Conservation (phyloP, 192 early-diverging fungal genomes). For the Coemansia umbellata region DNA sequence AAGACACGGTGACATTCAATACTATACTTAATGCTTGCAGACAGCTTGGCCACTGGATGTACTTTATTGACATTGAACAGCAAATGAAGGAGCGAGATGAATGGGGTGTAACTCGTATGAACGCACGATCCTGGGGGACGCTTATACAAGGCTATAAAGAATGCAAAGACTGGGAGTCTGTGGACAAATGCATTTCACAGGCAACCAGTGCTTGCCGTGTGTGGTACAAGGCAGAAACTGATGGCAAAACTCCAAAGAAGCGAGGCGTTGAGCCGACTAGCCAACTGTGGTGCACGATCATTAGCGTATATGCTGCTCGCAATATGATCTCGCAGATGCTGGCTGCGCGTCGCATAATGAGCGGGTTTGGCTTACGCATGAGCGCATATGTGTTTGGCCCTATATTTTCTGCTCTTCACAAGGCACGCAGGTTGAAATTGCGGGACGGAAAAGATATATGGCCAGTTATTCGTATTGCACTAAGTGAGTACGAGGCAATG, state of each 20-base stretch:
- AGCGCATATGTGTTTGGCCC: slow-evolving; percentile 24
- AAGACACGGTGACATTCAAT: slow-evolving; percentile 43
- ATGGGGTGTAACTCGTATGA: slow-evolving; percentile 41
- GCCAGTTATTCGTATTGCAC: slow-evolving; percentile 14
- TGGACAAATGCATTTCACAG: slow-evolving; percentile 22
- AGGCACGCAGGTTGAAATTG: slow-evolving; percentile 9
- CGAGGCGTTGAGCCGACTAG: slow-evolving; percentile 16
- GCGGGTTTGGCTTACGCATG: slow-evolving; percentile 15
- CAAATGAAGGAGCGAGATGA: slow-evolving; percentile 31
- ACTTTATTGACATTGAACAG: slow-evolving; percentile 22
- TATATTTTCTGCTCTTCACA: slow-evolving; percentile 37
- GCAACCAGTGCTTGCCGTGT: slow-evolving; percentile 12
- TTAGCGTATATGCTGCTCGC: slow-evolving; percentile 30
- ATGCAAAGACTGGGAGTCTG: slow-evolving; percentile 29
- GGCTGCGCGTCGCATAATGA: slow-evolving; percentile 19
- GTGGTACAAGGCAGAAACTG: slow-evolving; percentile 12
- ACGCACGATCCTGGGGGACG: slow-evolving; percentile 37
- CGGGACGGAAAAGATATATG: slow-evolving; percentile 12
- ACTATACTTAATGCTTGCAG: slow-evolving; percentile 44
- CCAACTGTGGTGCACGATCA: slow-evolving; percentile 33
- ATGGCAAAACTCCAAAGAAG: neutral
- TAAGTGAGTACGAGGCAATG: slow-evolving; percentile 37
- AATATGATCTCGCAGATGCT: slow-evolving; percentile 41
- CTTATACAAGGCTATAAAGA: slow-evolving; percentile 36
- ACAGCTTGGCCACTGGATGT: slow-evolving; percentile 20